Evolutionary conservation across 177 flowering plant genomes (phyloP).

Genomic region (Tripterygium wilfordii): DNA sequence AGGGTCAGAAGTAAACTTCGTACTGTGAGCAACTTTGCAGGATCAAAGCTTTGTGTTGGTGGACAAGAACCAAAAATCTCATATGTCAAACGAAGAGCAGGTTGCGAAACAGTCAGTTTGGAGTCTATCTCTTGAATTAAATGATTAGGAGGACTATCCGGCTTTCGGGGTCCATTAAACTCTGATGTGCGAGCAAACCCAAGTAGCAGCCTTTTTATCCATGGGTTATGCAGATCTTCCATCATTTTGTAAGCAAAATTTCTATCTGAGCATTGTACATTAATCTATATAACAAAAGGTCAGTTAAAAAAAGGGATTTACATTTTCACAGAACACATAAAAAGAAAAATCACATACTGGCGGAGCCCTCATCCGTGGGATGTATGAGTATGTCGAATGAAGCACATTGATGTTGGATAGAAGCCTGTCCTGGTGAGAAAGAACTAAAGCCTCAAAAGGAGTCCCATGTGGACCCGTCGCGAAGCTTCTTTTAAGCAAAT

Average conservation of each 20-base stretch:
- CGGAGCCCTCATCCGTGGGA: slow-evolving; percentile 73
- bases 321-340: no score
- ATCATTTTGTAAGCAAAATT: slow-evolving; percentile 60
- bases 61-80: slow-evolving; percentile 93
- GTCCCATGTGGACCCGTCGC: slow-evolving; percentile 48
- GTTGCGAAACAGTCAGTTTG: slow-evolving; percentile 63
- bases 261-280: slow-evolving; percentile 79
- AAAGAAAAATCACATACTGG: no score
- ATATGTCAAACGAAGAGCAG: slow-evolving; percentile 79
- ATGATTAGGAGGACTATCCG: slow-evolving; percentile 44
- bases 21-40: slow-evolving; percentile 83
- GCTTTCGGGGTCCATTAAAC: slow-evolving; percentile 81
- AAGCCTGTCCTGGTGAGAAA: slow-evolving; percentile 72
- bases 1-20: slow-evolving; percentile 6
- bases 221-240: slow-evolving; percentile 83
- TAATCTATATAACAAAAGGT: no score
- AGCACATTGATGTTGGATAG: slow-evolving; percentile 57
- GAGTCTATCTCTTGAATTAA: slow-evolving; percentile 92
- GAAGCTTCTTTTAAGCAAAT: slow-evolving; percentile 38
- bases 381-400: slow-evolving; percentile 69
- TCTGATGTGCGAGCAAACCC: slow-evolving; percentile 98
- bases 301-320: no score
- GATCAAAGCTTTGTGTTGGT: slow-evolving; percentile 91
- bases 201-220: slow-evolving; percentile 76
- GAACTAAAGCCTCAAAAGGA: slow-evolving; percentile 66